Evolutionary conservation across 192 early-diverging fungal genomes (phyloP).

Genomic region (Globomyces pollinis-pini): DNA sequence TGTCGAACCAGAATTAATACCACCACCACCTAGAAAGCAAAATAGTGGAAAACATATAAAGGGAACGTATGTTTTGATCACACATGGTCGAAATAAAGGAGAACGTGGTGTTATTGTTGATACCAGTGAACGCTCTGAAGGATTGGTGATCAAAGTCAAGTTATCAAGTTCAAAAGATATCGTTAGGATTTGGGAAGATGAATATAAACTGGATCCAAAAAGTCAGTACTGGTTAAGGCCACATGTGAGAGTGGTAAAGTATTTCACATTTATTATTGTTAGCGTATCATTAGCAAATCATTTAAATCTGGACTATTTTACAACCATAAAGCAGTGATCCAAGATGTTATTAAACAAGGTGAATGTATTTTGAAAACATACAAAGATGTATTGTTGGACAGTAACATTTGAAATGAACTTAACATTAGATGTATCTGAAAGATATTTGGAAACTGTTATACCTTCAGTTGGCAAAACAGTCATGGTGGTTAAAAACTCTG

Average conservation of each 20-base stretch:
- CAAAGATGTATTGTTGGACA: constrained; percentile 18
- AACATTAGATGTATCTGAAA: constrained; percentile 6
- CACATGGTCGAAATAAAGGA: constrained; percentile 14
- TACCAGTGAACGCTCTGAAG: constrained; percentile 14
- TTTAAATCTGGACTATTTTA: constrained; percentile 19
- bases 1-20: background rate
- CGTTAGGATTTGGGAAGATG: constrained; percentile 20
- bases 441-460: constrained; percentile 22
- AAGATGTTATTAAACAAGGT: constrained; percentile 21
- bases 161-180: constrained; percentile 7
- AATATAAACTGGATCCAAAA: background rate
- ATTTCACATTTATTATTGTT: no score
- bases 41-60: no score
- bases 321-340: constrained; percentile 24
- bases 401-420: background rate
- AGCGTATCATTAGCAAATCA: no score
- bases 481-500: constrained; percentile 11
- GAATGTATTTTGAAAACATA: constrained; percentile 14
- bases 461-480: constrained; percentile 11
- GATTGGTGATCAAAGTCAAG: constrained; percentile 17
- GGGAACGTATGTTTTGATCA: constrained; percentile 11
- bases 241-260: constrained; percentile 13
- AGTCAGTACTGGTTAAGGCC: constrained; percentile 23
- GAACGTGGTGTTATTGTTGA: constrained; percentile 11
- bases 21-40: background rate